Evolutionary conservation across 768 basidiomycete species (phyloP).

Genomic region (Mrakia blollopis): DNA sequence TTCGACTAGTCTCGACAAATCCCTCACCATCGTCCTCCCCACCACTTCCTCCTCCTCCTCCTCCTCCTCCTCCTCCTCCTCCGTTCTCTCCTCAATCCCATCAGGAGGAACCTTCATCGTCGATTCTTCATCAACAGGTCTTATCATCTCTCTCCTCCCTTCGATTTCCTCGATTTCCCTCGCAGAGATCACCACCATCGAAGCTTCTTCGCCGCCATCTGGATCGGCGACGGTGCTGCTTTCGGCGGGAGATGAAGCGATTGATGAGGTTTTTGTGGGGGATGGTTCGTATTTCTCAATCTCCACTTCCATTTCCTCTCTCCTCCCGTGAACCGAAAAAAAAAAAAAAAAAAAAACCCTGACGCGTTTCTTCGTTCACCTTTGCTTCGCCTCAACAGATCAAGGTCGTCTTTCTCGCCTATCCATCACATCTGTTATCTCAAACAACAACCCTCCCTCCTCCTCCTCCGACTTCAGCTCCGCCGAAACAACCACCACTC

Average conservation of each 20-base stretch:
- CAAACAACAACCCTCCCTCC: background rate
- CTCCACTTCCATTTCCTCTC: background rate
- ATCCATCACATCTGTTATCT: background rate
- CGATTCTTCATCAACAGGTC: background rate
- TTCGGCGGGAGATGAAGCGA: background rate
- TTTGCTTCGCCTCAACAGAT: background rate
- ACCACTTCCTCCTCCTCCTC: background rate
- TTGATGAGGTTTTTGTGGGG: background rate
- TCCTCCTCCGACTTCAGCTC: background rate
- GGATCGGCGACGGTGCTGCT: background rate
- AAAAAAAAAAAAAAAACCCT: too few species aligned
- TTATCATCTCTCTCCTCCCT: background rate
- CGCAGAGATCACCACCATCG: background rate
- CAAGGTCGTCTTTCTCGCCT: constrained; percentile 3
- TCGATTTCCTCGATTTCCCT: background rate
- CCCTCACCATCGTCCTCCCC: background rate
- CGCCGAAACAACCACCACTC: too few species aligned
- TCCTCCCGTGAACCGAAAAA: background rate
- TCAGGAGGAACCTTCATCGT: background rate
- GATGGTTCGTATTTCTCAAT: constrained; percentile 5
- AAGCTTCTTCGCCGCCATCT: background rate
- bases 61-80: too few species aligned
- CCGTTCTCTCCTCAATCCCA: background rate
- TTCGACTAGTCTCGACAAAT: background rate
- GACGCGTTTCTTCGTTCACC: background rate